Conservation (phyloP, 805 yeast species). For the Candida ipomoeae region DNA sequence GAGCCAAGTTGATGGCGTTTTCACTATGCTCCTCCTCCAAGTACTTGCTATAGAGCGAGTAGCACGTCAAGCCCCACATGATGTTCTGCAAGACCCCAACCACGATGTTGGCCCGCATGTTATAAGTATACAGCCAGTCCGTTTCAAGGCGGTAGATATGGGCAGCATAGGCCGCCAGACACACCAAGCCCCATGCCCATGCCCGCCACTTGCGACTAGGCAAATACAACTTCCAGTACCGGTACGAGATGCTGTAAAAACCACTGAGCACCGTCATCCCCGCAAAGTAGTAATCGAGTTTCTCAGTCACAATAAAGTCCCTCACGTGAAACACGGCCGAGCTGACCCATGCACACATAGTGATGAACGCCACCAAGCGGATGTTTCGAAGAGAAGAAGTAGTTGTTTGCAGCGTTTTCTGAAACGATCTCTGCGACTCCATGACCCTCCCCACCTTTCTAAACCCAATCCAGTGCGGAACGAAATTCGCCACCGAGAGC, state of each 20-base stretch:
- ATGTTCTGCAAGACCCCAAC: constrained; percentile 75
- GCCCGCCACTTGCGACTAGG: constrained; percentile 24
- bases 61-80: constrained; percentile 28
- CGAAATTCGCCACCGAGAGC: constrained; percentile 56
- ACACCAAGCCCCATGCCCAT: constrained; percentile 33
- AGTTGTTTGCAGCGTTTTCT: neutral
- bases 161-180: constrained; percentile 48
- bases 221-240: constrained; percentile 58
- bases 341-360: constrained; percentile 85
- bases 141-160: constrained; percentile 65
- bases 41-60: constrained; percentile 29
- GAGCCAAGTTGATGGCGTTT: constrained; percentile 17
- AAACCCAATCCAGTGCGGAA: constrained; percentile 24
- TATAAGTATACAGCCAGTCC: constrained; percentile 89
- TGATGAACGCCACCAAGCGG: constrained; percentile 47
- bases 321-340: constrained; percentile 85
- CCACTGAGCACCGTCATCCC: constrained; percentile 83
- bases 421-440: neutral
- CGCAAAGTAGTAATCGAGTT: constrained; percentile 88
- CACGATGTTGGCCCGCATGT: constrained; percentile 83
- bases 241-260: constrained; percentile 59
- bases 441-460: constrained; percentile 6
- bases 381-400: constrained; percentile 15
- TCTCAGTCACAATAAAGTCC: constrained; percentile 75
- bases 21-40: constrained; percentile 17